Conservation (phyloP, 257 asterid species). For the Nicotiana obtusifolia region DNA sequence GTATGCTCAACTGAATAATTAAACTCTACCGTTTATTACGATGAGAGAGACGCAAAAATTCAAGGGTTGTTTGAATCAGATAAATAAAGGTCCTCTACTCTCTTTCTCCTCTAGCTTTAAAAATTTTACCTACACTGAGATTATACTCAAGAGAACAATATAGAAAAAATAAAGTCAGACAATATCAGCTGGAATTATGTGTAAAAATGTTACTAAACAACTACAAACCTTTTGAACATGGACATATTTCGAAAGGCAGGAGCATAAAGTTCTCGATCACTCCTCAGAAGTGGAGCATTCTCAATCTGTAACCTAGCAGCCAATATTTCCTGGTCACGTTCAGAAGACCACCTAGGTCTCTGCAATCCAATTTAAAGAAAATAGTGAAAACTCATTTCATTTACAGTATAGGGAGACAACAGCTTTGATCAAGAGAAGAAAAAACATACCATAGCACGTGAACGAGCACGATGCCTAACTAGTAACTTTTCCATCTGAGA, state of each 20-base stretch:
- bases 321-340: constrained; percentile 62
- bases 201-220: not conserved
- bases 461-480: constrained; percentile 61
- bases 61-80: not conserved
- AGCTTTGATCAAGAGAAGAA: not conserved
- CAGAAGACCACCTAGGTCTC: constrained; percentile 87
- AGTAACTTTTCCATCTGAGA: constrained; percentile 62
- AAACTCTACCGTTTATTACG: too few relatives aligned
- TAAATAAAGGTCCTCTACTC: not conserved
- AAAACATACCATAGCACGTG: constrained; percentile 74
- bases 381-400: not conserved
- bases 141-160: not conserved
- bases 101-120: not conserved
- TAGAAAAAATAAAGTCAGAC: not conserved
- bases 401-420: not conserved
- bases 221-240: constrained; percentile 63
- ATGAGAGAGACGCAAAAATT: too few relatives aligned
- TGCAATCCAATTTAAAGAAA: constrained; percentile 23
- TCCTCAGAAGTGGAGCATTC: constrained; percentile 49
- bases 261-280: constrained; percentile 49
- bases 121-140: not conserved
- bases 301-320: constrained; percentile 58
- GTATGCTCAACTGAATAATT: too few relatives aligned
- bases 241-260: constrained; percentile 75
- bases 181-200: not conserved